phyloP scores from a whole-genome alignment of 1,139 yeast genomes.

The Zygosaccharomyces pseudobailii region DNA sequence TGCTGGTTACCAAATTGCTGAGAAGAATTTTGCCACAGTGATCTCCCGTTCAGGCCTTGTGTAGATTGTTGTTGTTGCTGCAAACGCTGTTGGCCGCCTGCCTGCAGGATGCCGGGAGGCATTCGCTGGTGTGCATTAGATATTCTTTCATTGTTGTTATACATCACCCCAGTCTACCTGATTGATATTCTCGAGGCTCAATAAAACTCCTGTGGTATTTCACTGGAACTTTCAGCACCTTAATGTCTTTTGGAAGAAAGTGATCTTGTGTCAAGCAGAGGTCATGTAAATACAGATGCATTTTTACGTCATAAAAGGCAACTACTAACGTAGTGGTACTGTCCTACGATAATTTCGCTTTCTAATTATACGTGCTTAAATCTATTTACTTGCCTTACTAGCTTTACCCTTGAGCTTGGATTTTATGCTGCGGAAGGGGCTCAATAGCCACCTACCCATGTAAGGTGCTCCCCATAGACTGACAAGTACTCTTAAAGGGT shows the following conservation, averaged over 20 bases:
- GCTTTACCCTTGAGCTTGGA: conserved; percentile 4
- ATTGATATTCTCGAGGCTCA: neutral
- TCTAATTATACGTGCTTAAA: neutral
- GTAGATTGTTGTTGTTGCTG: conserved; percentile 12
- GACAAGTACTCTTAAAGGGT: conserved; percentile 30
- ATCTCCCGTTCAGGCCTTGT: conserved; percentile 10
- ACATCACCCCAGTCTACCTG: conserved; percentile 7
- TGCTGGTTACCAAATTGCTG: conserved; percentile 11
- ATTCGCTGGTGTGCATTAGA: conserved; percentile 13
- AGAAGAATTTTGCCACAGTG: conserved; percentile 18
- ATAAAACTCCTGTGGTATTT: neutral
- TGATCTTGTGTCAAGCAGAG: neutral
- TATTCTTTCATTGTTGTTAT: conserved; percentile 13
- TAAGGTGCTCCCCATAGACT: conserved; percentile 36
- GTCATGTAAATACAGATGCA: neutral
- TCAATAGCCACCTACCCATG: conserved; percentile 23
- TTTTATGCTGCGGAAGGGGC: conserved; percentile 20
- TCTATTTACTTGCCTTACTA: neutral
- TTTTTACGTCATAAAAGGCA: neutral
- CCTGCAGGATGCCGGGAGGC: conserved; percentile 9
- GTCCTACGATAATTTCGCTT: neutral
- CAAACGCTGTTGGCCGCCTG: conserved; percentile 12
- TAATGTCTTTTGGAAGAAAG: neutral
- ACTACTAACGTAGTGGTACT: neutral
- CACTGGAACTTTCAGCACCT: neutral